Base-by-base conservation (phyloP, 306 rosid genomes). In the Quercus wislizeni region DNA sequence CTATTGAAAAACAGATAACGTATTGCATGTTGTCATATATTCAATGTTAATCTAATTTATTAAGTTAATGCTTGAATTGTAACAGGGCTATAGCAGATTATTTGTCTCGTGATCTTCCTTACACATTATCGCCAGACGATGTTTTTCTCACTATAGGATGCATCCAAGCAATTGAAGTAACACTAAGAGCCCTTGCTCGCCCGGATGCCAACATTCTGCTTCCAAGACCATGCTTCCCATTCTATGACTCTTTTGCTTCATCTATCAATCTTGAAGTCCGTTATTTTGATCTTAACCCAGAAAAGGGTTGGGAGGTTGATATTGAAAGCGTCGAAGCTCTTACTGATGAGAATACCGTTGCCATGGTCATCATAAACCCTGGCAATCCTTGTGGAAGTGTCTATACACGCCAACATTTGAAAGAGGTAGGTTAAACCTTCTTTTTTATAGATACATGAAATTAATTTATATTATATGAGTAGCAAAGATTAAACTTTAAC, bases 51-150 rank as follows among this genome's bases (percentile, higher is more conserved):
- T 58, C 46, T 41, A 41, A 41, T 41, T 41, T 2, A 8, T 41
- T 41, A 41, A 52, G 46, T 41, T 11, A 55, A 58, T 33, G 63
- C 28, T 13, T 78, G 19, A 57, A 73, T 23, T 76, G 54, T 46
- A 25, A 57, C 83, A 85, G 86, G 79, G 86, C 88, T 23, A 6
- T 85, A 6, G 88, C 86, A 49, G 88, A 85, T n/a, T 75, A 85
- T 79, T 81, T 85, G 5, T 75, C 83, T 15, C 7, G 28, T 1
- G 86, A 82, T 67, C 81, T 85, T 14, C 84, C 86, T 20, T 67
- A 76, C 63, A 52, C 28, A 2, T 76, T 85, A 58, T 71, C 82
- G 1, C 13, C 61, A 8, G 79, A 85, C 6, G 81, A 85, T 76
- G 79, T 85, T 21, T 79, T 19, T 52, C 5, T 85, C 1, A 82